Conservation (phyloP, 2,329 filamentous ascomycete species). For the Colletotrichum higginsianum region DNA sequence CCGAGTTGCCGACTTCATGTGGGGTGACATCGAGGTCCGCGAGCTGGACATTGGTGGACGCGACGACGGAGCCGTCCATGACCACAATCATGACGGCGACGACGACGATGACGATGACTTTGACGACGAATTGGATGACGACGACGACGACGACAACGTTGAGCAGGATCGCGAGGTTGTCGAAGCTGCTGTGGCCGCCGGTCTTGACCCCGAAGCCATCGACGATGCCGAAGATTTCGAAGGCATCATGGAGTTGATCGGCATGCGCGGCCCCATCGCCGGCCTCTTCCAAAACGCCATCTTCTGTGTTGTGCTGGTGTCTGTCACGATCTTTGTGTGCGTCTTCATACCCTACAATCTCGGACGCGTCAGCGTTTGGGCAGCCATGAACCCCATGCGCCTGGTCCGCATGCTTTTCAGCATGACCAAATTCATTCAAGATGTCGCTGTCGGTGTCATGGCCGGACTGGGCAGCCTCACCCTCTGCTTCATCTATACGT, state of each 20-base stretch:
- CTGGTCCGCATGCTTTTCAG: slow-evolving; percentile 81
- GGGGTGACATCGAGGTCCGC: slow-evolving; percentile 66
- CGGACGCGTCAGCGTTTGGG: slow-evolving; percentile 86
- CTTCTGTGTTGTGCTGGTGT: slow-evolving; percentile 92
- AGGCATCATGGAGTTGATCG: slow-evolving; percentile 94
- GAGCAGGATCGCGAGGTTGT: slow-evolving; percentile 71
- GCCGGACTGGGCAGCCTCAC: slow-evolving; percentile 50
- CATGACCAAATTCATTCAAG: slow-evolving; percentile 84
- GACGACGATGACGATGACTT: slow-evolving; percentile 56
- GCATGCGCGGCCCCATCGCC: slow-evolving; percentile 93
- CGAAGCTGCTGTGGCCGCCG: slow-evolving; percentile 76
- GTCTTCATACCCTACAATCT: slow-evolving; percentile 94
- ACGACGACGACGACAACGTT: slow-evolving; percentile 49
- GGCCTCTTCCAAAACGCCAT: slow-evolving; percentile 95
- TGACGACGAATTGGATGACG: slow-evolving; percentile 58
- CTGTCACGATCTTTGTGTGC: slow-evolving; percentile 86
- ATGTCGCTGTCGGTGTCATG: slow-evolving; percentile 76
- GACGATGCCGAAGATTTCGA: slow-evolving; percentile 96
- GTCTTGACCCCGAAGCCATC: slow-evolving; percentile 81
- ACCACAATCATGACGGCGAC: slow-evolving; percentile 54
- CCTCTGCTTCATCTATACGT: slow-evolving; percentile 34
- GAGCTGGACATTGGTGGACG: slow-evolving; percentile 47
- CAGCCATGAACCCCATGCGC: slow-evolving; percentile 84
- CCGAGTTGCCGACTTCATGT: slow-evolving; percentile 72
- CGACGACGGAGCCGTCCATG: slow-evolving; percentile 65